Percentiles rank a stretch among this genome's conserved stretches.
Evolutionary conservation across 257 asterid genomes (phyloP).

Genomic region (Solanum piurae): DNA sequence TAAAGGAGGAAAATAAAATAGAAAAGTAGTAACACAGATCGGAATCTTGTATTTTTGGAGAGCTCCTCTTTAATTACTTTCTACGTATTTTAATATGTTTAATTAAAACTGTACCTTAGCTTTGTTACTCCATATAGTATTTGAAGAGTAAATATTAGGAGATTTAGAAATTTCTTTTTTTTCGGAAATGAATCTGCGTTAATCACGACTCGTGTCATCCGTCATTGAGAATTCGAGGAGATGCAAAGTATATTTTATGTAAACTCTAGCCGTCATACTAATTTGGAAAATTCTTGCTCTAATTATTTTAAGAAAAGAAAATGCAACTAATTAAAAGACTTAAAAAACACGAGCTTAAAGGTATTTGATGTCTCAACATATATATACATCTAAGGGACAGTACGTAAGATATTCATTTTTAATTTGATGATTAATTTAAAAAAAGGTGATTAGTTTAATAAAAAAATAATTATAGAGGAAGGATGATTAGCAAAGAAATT

Average conservation of each 20-base stretch:
- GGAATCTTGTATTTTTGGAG: not conserved
- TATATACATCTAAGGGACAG: not conserved
- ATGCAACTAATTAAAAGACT: not conserved
- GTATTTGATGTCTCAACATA: not conserved
- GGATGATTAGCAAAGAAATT: conserved; percentile 28
- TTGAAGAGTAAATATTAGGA: not conserved
- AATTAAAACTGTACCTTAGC: not conserved
- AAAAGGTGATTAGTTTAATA: not conserved
- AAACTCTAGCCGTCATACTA: not conserved
- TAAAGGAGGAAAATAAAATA: not conserved
- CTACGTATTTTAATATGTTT: not conserved
- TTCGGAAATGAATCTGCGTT: not conserved
- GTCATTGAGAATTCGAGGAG: not conserved
- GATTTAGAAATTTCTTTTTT: too few species aligned
- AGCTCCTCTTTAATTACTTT: not conserved
- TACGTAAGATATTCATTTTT: not conserved
- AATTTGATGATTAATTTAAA: not conserved
- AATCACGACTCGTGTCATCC: not conserved
- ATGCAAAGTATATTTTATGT: not conserved
- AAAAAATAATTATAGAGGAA: not conserved
- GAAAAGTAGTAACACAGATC: not conserved
- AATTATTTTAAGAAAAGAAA: not conserved
- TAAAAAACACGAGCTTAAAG: not conserved
- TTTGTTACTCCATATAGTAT: not conserved
- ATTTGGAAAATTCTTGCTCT: not conserved